These are phyloP conservation scores for Logfia minima DNA, from an alignment of 129 eudicot species.

Conservation along the genomic window DNA sequence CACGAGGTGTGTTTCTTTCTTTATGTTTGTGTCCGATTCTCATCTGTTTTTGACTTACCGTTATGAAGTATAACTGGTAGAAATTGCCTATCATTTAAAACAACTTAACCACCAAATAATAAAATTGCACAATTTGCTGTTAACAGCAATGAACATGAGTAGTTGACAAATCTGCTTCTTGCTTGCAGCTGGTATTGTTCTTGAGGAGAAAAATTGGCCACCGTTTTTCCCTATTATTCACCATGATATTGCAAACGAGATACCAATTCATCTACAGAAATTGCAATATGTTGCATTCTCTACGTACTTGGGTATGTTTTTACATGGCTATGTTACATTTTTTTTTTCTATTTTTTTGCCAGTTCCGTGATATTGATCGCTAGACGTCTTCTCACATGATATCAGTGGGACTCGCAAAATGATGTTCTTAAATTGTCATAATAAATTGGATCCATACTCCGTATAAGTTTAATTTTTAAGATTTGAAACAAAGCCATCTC, in stretches of 20 bases:
- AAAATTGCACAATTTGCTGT: not conserved
- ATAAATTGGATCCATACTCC: not conserved
- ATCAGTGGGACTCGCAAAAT: not conserved
- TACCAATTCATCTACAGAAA: conserved; percentile 93
- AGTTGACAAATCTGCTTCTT: conserved; percentile 11
- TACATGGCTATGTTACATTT: not conserved
- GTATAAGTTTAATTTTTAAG: not conserved
- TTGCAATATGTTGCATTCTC: conserved; percentile 94
- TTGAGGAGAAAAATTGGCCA: conserved; percentile 98
- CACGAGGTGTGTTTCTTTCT: conserved; percentile 57
- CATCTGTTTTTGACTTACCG: not conserved
- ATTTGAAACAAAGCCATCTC: conserved; percentile 14
- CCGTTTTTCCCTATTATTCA: conserved; percentile 97
- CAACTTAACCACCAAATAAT: not conserved
- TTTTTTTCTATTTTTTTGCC: not conserved
- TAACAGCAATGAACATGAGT: conserved; percentile 10
- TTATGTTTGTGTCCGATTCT: not conserved
- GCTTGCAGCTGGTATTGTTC: conserved; percentile 95
- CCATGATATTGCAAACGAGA: conserved; percentile 96
- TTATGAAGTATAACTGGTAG: conserved; percentile 1
- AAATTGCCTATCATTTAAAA: not conserved
- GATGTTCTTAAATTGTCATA: not conserved
- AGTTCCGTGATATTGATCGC: not conserved
- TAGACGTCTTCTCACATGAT: not conserved
- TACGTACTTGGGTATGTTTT: conserved; percentile 73